A percentile compares a stretch with the other conserved stretches of the same genome.
phyloP scores from a whole-genome alignment of 495 filamentous ascomycete genomes.

The Aspergillus coremiiformis region DNA sequence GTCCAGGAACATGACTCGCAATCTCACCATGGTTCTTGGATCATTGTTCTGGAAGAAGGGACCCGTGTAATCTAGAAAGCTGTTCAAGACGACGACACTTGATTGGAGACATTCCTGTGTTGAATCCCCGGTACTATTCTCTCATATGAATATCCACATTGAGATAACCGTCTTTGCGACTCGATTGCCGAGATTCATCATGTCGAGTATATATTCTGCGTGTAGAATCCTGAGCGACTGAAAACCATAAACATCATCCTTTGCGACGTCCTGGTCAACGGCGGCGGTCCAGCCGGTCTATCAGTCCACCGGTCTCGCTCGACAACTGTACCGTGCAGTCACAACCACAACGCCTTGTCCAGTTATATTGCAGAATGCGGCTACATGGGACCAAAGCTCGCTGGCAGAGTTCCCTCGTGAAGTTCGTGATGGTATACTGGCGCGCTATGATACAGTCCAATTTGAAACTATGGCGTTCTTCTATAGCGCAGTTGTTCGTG shows the following conservation, averaged over 20 bases:
- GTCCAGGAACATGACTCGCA: too few relatives aligned
- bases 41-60: too few relatives aligned
- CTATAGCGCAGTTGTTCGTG: too few relatives aligned
- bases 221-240: not conserved
- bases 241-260: not conserved
- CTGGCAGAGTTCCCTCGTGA: conserved; percentile 35
- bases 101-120: too few relatives aligned
- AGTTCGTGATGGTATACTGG: conserved; percentile 27
- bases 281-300: conserved; percentile 51
- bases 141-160: too few relatives aligned
- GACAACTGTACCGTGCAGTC: conserved; percentile 37
- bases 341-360: conserved; percentile 45
- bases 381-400: conserved; percentile 39
- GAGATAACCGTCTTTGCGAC: too few relatives aligned
- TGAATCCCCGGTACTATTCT: too few relatives aligned
- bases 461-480: conserved; percentile 28
- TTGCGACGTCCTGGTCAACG: conserved; percentile 49
- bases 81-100: too few relatives aligned
- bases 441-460: conserved; percentile 35
- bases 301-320: conserved; percentile 38
- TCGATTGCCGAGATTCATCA: too few relatives aligned
- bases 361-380: conserved; percentile 47
- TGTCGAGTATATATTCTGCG: too few relatives aligned
- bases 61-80: too few relatives aligned
- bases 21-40: too few relatives aligned